phyloP scores from a whole-genome alignment of 192 early-diverging fungal genomes.

The Backusella sp. region DNA sequence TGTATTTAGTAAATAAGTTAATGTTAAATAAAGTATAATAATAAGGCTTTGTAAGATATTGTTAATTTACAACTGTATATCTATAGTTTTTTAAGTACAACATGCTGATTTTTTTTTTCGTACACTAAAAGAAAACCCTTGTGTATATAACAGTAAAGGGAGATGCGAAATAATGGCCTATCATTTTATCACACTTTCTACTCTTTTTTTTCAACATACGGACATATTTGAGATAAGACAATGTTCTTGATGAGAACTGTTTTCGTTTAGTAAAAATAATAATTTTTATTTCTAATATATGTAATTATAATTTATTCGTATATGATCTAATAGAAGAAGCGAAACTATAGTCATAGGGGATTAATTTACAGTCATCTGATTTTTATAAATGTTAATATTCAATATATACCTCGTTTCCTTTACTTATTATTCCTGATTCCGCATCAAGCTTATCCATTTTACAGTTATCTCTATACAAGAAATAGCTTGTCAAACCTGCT shows the following conservation, averaged over 20 bases:
- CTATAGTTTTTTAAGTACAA: too few relatives aligned
- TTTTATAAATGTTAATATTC: neutral
- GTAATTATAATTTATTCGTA: neutral
- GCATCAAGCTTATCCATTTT: neutral
- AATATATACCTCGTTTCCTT: neutral
- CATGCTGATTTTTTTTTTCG: too few relatives aligned
- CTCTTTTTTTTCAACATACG: neutral
- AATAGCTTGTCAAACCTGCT: conserved; percentile 16
- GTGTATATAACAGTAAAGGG: neutral
- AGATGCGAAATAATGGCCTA: neutral
- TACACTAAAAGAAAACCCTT: too few relatives aligned
- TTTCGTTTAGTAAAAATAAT: neutral
- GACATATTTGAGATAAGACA: neutral
- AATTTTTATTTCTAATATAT: neutral
- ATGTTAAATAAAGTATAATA: too few relatives aligned
- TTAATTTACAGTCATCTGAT: neutral
- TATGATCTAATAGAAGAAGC: neutral
- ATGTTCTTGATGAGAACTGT: neutral
- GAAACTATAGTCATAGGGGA: neutral
- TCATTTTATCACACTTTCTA: neutral
- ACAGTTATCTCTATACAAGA: conserved; percentile 13
- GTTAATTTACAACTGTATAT: too few relatives aligned
- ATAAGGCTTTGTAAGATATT: too few relatives aligned
- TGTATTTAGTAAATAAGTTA: too few relatives aligned
- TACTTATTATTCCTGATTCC: neutral